A percentile compares a stretch with the other conserved stretches of the same genome.
These are phyloP conservation scores for Gossypium schwendimanii DNA, from an alignment of 441 rosid genomes.

Conservation along the genomic window DNA sequence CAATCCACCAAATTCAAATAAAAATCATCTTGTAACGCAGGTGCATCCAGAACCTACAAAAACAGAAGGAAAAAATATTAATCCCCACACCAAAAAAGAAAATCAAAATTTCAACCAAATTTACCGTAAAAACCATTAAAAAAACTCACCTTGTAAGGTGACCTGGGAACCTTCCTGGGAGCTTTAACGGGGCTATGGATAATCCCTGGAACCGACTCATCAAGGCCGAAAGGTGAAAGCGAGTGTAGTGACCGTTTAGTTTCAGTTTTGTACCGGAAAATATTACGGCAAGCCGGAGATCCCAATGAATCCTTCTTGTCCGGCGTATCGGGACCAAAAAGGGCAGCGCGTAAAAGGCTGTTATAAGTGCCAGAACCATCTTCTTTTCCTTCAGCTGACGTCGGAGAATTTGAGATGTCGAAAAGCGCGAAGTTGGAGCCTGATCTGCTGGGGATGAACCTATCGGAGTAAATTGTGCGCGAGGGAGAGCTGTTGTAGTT, in stretches of 20 bases:
- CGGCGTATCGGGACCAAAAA: constrained; percentile 78
- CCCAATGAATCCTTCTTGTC: constrained; percentile 53
- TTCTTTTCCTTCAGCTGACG: constrained; percentile 43
- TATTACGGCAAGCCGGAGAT: constrained; percentile 38
- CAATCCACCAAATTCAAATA: constrained; percentile 93
- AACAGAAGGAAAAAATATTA: constrained; percentile 10
- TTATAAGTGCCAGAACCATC: constrained; percentile 61
- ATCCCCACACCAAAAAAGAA: neutral
- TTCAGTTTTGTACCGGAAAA: constrained; percentile 80
- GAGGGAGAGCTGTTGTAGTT: constrained; percentile 62
- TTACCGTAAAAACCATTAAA: neutral
- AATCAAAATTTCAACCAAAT: neutral
- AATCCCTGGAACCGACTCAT: constrained; percentile 52
- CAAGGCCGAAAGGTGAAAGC: constrained; percentile 54
- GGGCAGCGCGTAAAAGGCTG: constrained; percentile 55
- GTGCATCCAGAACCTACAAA: constrained; percentile 86
- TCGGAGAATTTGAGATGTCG: constrained; percentile 38
- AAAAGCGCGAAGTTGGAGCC: constrained; percentile 80
- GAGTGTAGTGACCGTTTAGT: constrained; percentile 62
- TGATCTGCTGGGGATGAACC: constrained; percentile 92
- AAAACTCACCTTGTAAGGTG: constrained; percentile 73
- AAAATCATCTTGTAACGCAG: constrained; percentile 95
- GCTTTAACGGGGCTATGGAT: constrained; percentile 60
- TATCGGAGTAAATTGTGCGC: constrained; percentile 71
- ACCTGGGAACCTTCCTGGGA: constrained; percentile 70